Evolutionary conservation across 2,329 filamentous ascomycete species (phyloP).

Genomic region (Pestalotiopsis sp.): DNA sequence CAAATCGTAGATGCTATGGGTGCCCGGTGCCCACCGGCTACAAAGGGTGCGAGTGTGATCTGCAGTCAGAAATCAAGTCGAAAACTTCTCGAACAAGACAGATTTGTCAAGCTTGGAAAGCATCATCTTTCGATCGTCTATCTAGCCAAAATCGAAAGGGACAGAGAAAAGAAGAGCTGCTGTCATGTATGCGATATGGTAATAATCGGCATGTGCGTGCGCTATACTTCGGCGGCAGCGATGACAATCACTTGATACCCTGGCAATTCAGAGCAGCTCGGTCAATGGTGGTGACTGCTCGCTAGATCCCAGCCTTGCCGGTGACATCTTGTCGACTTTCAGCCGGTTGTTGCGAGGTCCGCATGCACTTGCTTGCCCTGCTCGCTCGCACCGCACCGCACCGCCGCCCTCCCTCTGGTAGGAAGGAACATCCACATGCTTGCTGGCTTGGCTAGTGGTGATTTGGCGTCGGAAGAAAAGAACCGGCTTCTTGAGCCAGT

Average conservation of each 20-base stretch:
- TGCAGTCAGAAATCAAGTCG: neutral
- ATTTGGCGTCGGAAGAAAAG: neutral
- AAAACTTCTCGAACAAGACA: neutral
- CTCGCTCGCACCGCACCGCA: too few relatives aligned
- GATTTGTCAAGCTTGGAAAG: neutral
- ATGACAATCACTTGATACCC: too few relatives aligned
- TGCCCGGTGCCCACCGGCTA: neutral
- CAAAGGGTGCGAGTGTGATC: neutral
- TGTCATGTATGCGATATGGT: neutral
- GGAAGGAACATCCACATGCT: neutral
- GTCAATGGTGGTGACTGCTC: neutral
- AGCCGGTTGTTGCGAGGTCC: neutral
- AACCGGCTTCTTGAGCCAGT: neutral
- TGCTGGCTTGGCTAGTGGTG: neutral
- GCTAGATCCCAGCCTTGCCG: neutral
- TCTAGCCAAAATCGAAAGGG: neutral
- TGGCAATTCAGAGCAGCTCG: too few relatives aligned
- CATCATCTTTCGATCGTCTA: neutral
- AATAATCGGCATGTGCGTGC: neutral
- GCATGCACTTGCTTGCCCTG: neutral
- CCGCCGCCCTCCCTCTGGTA: neutral
- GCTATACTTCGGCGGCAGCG: neutral
- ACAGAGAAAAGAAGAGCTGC: neutral
- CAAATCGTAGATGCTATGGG: neutral
- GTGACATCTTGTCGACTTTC: neutral